phyloP scores from a whole-genome alignment of 179 eudicot genomes.

The Actinidia arguta region DNA sequence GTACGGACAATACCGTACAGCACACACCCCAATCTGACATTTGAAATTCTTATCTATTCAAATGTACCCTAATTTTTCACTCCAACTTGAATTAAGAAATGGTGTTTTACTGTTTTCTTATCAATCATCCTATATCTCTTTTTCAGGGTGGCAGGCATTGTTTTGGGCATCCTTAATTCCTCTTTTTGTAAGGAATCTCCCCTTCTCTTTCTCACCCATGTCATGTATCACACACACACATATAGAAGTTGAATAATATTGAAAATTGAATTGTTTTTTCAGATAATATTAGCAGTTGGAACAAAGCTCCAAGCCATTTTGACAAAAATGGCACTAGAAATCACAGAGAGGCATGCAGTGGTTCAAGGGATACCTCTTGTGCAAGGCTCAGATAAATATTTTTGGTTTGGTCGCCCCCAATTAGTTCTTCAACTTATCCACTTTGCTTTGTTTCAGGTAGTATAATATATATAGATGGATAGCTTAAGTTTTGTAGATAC shows the following conservation, averaged over 20 bases:
- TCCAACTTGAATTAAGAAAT: background rate
- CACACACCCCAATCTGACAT: no score
- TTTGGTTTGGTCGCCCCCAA: conserved; percentile 56
- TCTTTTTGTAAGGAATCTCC: conserved; percentile 63
- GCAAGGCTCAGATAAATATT: conserved; percentile 64
- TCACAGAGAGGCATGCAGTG: conserved; percentile 61
- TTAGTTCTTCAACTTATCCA: conserved; percentile 27
- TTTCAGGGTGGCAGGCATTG: conserved; percentile 83
- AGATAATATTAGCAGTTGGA: conserved; percentile 71
- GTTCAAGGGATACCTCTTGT: conserved; percentile 81
- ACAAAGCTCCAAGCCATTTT: conserved; percentile 67
- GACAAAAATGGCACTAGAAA: conserved; percentile 65
- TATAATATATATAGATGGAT: no score
- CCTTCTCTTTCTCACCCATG: background rate
- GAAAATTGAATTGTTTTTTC: background rate
- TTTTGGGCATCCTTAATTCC: conserved; percentile 91
- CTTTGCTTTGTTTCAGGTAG: conserved; percentile 30
- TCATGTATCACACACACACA: no score
- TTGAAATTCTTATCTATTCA: no score
- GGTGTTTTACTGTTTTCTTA: background rate
- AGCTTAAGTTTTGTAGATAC: no score
- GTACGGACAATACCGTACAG: no score
- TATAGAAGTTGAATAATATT: background rate
- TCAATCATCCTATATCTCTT: background rate
- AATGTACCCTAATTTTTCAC: background rate